A percentile compares a stretch with the other conserved stretches of the same genome.
Evolutionary conservation across 345 rosid genomes (phyloP).

Genomic region (Anacardium occidentale): DNA sequence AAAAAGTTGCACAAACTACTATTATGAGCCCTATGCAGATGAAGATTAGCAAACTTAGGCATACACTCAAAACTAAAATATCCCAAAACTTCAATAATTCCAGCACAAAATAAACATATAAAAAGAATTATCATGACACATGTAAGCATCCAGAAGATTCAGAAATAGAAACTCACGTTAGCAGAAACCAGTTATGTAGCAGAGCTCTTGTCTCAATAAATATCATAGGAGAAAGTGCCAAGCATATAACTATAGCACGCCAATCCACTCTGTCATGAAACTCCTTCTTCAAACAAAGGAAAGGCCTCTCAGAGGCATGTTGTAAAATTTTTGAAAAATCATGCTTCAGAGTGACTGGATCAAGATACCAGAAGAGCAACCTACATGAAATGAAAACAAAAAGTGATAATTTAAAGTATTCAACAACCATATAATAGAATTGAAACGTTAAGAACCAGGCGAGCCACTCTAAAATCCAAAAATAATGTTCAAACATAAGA

Average conservation of each 20-base stretch:
- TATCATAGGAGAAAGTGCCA: constrained; percentile 55
- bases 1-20: not conserved
- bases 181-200: constrained; percentile 70
- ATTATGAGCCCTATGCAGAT: constrained; percentile 11
- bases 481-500: not conserved
- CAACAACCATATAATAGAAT: not conserved
- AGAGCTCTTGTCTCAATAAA: constrained; percentile 52
- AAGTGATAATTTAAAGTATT: not conserved
- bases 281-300: constrained; percentile 54
- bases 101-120: not conserved
- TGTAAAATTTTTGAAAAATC: constrained; percentile 59
- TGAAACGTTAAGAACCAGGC: not conserved
- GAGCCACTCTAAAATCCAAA: not conserved
- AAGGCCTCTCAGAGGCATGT: constrained; percentile 56
- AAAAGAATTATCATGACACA: not conserved
- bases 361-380: constrained; percentile 68
- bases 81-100: not conserved
- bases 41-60: not conserved
- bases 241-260: constrained; percentile 42
- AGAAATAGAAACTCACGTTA: constrained; percentile 51
- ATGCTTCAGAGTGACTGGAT: constrained; percentile 56
- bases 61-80: not conserved
- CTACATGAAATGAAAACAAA: constrained; percentile 29
- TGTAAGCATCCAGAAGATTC: not conserved
- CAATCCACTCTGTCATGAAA: constrained; percentile 57